phyloP scores from a whole-genome alignment of 345 rosid species.

The Raphanus sativus region DNA sequence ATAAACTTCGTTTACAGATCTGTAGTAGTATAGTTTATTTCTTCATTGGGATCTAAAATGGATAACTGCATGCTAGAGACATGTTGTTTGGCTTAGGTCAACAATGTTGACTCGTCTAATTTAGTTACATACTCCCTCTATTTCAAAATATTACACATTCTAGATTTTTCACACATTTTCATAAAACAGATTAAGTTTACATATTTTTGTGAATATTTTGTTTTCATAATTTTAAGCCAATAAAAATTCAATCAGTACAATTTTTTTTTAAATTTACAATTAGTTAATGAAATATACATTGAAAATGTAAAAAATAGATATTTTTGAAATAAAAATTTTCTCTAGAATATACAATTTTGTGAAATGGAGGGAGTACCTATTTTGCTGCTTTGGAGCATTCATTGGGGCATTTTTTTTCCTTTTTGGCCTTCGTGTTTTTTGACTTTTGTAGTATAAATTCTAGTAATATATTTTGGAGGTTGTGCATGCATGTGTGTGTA shows the following conservation, averaged over 20 bases:
- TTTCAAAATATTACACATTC: no score
- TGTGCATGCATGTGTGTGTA: conserved; percentile 37
- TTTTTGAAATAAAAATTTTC: no score
- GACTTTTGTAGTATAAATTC: conserved; percentile 36
- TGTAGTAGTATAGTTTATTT: conserved; percentile 22
- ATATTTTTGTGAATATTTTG: no score
- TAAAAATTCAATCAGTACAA: no score
- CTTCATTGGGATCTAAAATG: conserved; percentile 42
- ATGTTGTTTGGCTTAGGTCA: conserved; percentile 43
- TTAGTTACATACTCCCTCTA: conserved; percentile 7
- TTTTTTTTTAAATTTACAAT: no score
- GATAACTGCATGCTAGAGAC: conserved; percentile 48
- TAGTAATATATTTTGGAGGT: conserved; percentile 25
- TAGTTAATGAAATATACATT: no score
- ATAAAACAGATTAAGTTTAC: no score
- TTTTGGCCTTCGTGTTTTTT: conserved; percentile 42
- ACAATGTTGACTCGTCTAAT: conserved; percentile 39
- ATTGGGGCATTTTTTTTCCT: conserved; percentile 2
- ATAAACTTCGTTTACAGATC: conserved; percentile 19
- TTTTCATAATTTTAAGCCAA: no score
- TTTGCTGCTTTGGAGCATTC: conserved; percentile 34
- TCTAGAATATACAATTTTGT: no score
- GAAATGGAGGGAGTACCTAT: not conserved
- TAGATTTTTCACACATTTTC: no score
- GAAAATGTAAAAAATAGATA: no score